Evolutionary conservation across 331 rosid species (phyloP), one percentile per base, ranked within the genome.

Genomic region (Quercus tomentella): DNA sequence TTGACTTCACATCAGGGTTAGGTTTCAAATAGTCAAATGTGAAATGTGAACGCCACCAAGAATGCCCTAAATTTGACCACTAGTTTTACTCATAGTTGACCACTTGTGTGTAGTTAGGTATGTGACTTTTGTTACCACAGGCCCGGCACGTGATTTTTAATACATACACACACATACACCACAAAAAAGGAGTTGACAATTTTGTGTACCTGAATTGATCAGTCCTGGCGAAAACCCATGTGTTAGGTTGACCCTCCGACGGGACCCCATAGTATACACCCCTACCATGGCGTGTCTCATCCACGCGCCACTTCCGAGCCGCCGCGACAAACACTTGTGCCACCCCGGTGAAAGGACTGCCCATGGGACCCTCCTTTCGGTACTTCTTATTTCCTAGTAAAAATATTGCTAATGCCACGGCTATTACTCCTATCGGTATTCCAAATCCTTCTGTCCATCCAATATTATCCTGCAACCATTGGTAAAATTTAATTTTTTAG

Each of bases 391-490:
- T 82, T 72, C 93, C 93, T 15, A 87, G 6, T 62, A 91, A 8
- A 77, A 89, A 91, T n/a, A 84, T 26, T 20, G 74, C 70, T 31
- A 89, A 56, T 11, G 91, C 89, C 33, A 81, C 43, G 2, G 82
- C 90, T 72, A 89, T 26, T 62, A 88, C 89, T 2, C 77, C 89
- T 30, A 66, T 82, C 80, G 86, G 70, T 20, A 87, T 82, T 58
- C 90, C 87, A 17, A 87, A 72, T 7, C 93, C 91, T 72, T 82
- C 73, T 8, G 61, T 88, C 96, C 96, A 91, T 82, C 93, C 89
- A 70, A 84, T 83, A 70, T 89, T 87, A 69, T 87, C 90, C 92
- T 91, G 75, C 57, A 45, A 31, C 0, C 4, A 43, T 1, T 4
- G 1, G 1, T 3, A 60, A 7, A 6, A 25, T 5, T 7, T 17